Conservation (phyloP, 495 filamentous ascomycete genomes). For the Bacidia gigantensis region DNA sequence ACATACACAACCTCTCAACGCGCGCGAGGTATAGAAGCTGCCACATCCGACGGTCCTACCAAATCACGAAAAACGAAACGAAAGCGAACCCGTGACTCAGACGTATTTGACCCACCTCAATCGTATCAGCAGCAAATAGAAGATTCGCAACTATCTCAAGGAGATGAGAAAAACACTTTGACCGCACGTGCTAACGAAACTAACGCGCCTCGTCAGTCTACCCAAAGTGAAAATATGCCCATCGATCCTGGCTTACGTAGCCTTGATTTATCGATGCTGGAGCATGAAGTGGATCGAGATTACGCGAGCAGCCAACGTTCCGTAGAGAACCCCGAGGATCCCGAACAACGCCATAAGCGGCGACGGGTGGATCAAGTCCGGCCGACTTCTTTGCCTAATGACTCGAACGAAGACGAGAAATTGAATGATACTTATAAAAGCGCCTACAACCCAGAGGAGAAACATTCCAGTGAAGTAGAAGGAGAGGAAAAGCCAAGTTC, state of each 20-base stretch:
- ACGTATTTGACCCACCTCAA: background rate
- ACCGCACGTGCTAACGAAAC: background rate
- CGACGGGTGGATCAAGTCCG: too few relatives aligned
- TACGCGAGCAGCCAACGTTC: too few relatives aligned
- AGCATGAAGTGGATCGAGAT: background rate
- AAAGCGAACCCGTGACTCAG: background rate
- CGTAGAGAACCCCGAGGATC: too few relatives aligned
- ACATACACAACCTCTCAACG: slow-evolving; percentile 1
- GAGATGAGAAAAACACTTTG: background rate
- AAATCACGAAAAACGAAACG: background rate
- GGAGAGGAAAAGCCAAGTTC: too few relatives aligned
- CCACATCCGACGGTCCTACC: background rate
- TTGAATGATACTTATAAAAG: too few relatives aligned
- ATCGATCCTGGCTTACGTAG: background rate
- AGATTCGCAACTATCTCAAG: background rate
- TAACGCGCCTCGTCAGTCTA: background rate
- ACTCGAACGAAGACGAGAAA: too few relatives aligned
- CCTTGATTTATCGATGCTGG: background rate
- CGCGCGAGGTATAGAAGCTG: background rate
- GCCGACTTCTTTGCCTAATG: too few relatives aligned
- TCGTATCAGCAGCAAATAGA: background rate
- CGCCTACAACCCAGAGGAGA: too few relatives aligned
- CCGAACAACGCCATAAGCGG: too few relatives aligned
- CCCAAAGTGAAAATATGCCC: background rate
- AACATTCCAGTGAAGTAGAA: too few relatives aligned